Base-by-base conservation (phyloP, 371 early-diverging fungal genomes). In the Mortierella sp. region DNA sequence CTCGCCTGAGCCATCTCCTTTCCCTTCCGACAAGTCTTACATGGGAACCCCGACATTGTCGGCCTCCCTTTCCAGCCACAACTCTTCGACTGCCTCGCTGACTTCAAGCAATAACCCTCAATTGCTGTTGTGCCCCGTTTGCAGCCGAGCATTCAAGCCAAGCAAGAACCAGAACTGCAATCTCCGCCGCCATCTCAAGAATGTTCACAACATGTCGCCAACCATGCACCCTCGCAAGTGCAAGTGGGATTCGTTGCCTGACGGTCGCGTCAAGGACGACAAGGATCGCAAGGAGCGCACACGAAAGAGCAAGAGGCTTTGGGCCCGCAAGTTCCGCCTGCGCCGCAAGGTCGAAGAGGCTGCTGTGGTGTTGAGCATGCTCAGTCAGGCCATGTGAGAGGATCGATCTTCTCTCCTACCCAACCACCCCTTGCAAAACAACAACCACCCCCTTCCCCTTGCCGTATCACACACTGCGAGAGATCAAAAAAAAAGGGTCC, bases 301-400 rank as follows among this genome's bases (percentile, higher is more conserved):
- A 0, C 61, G 77, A 9, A 77, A 77, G 70, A 69, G 70, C 54
- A 77, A 77, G 59, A 51, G 77, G 1, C 77, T 77, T 54, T 77
- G 77, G 77, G 77, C 77, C 6, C 77, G 77, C 77, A 77, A 77
- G 63, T 77, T 69, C 70, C 77, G 77, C 43, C 77, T 57, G 58
- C 53, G 77, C 14, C 69, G 77, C 59, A 77, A 77, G 44, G 77
- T 77, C 56, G 77, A 77, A 27, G 77, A 77, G 45, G 77, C 77
- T 6, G 77, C 77, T 10, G 66, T 77, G 46, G 77, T 77, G 39
- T 43, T 77, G 49, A 77, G 77, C 53, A 77, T 77, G 77, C 65
- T 76, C 13, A 65, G 77, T 56, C 70, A 76, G 46, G 69, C 76
- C 28, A 21, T 67, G 19, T 74, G 57, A 67, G 47, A 29, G 27